Base-by-base conservation (phyloP, 495 filamentous ascomycete species). In the Hyaloscypha hepaticicola region DNA sequence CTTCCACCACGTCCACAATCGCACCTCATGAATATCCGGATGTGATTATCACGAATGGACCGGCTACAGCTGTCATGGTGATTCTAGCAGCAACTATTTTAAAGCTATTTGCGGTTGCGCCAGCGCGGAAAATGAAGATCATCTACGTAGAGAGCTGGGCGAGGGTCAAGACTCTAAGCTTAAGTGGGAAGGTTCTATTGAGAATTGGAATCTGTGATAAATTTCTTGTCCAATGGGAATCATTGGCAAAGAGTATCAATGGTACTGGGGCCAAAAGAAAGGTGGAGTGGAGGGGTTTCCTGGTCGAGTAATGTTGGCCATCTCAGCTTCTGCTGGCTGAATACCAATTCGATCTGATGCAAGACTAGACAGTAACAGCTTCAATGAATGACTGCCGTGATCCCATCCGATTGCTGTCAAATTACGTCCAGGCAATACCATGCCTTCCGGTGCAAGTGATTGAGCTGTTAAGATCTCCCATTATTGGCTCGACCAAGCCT, bases 61-160 rank as follows among this genome's bases (percentile, higher is more conserved):
- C 95, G 1, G 95, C 88, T 1, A 96, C 90, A 2, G 90, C 86
- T 16, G 88, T 96, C 38, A 86, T 97, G 49, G 80, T 97, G 56
- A 79, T 93, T 7, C 67, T 90, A 0, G 90, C 88, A 0, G 84
- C 86, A 2, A 81, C 87, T 27, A 22, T 90, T 1, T 74, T 96
- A 56, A 89, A 90, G 64, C 82, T 92, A 63, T 61, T 72, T 70
- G 58, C 80, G 77, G 41, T 69, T 5, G 69, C 66, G 21, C 69
- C 69, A 7, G 8, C 58, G 25, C 62, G 51, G 49, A 82, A 81
- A 72, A 84, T 93, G 70, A 83, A 87, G 50, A 88, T 83, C 7
- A 81, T 98, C 24, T 98, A 93, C 72, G 82, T 97, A 16, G 95
- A 99, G 82, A 92, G 87, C 28, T 98, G 92, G 88, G 96, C 95